Conservation (phyloP, 345 rosid genomes). For the Heritiera littoralis region DNA sequence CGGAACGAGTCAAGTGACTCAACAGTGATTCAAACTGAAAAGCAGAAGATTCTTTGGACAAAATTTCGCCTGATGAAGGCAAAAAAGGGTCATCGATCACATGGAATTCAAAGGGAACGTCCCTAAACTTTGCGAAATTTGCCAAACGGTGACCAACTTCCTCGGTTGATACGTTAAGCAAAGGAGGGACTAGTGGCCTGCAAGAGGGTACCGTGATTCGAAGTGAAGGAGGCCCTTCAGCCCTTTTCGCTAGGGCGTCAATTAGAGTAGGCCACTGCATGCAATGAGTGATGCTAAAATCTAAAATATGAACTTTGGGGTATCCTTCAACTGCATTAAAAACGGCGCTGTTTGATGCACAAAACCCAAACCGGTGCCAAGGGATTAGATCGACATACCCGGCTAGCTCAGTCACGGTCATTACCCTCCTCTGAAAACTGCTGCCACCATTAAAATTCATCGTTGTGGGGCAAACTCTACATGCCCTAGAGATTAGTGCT, state of each 20-base stretch:
- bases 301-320: conserved; percentile 56
- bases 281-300: conserved; percentile 67
- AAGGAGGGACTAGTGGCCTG: conserved; percentile 59
- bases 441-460: conserved; percentile 43
- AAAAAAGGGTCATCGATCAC: conserved; percentile 29
- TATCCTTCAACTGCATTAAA: conserved; percentile 49
- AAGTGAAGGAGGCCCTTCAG: conserved; percentile 66
- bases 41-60: conserved; percentile 23
- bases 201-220: conserved; percentile 56
- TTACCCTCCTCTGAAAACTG: conserved; percentile 39
- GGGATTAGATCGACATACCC: conserved; percentile 75
- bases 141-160: conserved; percentile 57
- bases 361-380: conserved; percentile 76
- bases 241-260: conserved; percentile 60
- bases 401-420: conserved; percentile 65
- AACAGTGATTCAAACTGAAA: conserved; percentile 41
- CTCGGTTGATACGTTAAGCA: conserved; percentile 50
- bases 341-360: conserved; percentile 59
- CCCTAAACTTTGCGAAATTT: conserved; percentile 58
- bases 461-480: conserved; percentile 55
- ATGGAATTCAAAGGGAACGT: conserved; percentile 58
- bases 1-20: conserved; percentile 36
- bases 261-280: conserved; percentile 84
- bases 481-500: conserved; percentile 66
- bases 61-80: conserved; percentile 4